Evolutionary conservation across 2,329 filamentous ascomycete species (phyloP).

Genomic region (Chrysoporthe puriensis): DNA sequence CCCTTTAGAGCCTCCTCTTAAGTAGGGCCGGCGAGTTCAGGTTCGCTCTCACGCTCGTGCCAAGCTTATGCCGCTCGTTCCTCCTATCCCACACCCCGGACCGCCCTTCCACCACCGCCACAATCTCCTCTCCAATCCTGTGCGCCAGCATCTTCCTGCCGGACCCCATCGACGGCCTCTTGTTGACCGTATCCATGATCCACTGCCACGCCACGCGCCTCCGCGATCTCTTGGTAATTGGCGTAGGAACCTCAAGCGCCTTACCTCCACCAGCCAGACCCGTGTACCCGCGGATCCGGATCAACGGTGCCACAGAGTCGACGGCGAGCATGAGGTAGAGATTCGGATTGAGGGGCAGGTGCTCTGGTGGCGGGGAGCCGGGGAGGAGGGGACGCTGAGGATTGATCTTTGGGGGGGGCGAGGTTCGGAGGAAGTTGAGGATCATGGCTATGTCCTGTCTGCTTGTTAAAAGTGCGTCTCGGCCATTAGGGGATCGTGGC

Average conservation of each 20-base stretch:
- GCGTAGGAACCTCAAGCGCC: conserved; percentile 80
- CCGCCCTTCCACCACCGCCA: conserved; percentile 84
- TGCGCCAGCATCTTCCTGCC: conserved; percentile 74
- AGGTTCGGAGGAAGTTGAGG: conserved; percentile 82
- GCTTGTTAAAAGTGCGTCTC: conserved; percentile 24
- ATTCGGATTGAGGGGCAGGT: conserved; percentile 87
- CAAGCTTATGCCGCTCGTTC: conserved; percentile 76
- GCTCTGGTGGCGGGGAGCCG: conserved; percentile 73
- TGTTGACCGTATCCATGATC: conserved; percentile 85
- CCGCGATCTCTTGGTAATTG: conserved; percentile 74
- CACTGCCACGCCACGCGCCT: conserved; percentile 80
- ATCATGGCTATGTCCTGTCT: conserved; percentile 80
- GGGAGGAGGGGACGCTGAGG: conserved; percentile 73
- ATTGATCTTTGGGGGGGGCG: conserved; percentile 76
- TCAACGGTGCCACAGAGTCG: conserved; percentile 87
- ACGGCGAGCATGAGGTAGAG: conserved; percentile 88
- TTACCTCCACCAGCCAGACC: conserved; percentile 86
- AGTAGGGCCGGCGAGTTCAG: conserved; percentile 44
- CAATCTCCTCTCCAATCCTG: conserved; percentile 81
- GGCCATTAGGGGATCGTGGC: background rate
- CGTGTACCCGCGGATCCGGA: conserved; percentile 76
- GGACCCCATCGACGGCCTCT: conserved; percentile 73
- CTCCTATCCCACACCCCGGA: conserved; percentile 86
- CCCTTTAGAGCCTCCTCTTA: conserved; percentile 38
- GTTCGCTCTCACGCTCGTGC: conserved; percentile 78